A percentile compares a stretch with the other conserved stretches of the same genome.
These are phyloP conservation scores for Quercus suber DNA, from an alignment of 306 rosid species.

Conservation along the genomic window DNA sequence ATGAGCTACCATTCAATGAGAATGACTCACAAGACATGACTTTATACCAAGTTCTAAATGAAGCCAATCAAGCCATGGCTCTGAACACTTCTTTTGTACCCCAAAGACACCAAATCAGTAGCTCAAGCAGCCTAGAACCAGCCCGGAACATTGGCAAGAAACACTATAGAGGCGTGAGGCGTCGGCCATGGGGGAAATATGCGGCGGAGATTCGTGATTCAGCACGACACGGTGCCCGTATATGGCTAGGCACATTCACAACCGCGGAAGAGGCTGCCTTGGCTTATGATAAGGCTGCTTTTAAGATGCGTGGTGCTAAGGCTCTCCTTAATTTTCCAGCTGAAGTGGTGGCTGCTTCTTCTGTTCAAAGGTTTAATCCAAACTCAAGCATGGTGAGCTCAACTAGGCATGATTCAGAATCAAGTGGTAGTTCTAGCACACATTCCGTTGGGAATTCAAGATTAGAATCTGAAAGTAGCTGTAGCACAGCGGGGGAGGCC, in stretches of 20 bases:
- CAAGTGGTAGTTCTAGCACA: slow-evolving; percentile 28
- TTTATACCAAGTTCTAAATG: slow-evolving; percentile 73
- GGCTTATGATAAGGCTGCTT: slow-evolving; percentile 88
- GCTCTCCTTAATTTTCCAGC: slow-evolving; percentile 80
- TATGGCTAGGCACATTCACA: slow-evolving; percentile 85
- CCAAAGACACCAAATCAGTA: slow-evolving; percentile 23
- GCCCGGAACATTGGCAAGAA: slow-evolving; percentile 45
- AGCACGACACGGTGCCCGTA: slow-evolving; percentile 55
- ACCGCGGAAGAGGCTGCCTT: slow-evolving; percentile 92
- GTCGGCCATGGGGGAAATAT: slow-evolving; percentile 89
- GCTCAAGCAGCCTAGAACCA: slow-evolving; percentile 30
- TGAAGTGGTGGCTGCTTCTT: slow-evolving; percentile 43
- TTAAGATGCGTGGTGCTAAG: slow-evolving; percentile 71
- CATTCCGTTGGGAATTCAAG: slow-evolving; percentile 14
- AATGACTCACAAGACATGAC: slow-evolving; percentile 91
- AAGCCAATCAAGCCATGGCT: slow-evolving; percentile 54
- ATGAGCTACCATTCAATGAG: slow-evolving; percentile 77
- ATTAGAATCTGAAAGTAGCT: slow-evolving; percentile 22
- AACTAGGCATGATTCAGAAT: slow-evolving; percentile 20
- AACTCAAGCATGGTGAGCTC: not conserved
- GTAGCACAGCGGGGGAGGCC: slow-evolving; percentile 1
- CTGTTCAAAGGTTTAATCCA: slow-evolving; percentile 14
- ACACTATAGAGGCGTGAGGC: slow-evolving; percentile 84
- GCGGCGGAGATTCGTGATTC: slow-evolving; percentile 96
- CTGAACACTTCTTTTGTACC: slow-evolving; percentile 20